Conservation (phyloP, 164 flowering plant species). For the Liquidambar formosana region DNA sequence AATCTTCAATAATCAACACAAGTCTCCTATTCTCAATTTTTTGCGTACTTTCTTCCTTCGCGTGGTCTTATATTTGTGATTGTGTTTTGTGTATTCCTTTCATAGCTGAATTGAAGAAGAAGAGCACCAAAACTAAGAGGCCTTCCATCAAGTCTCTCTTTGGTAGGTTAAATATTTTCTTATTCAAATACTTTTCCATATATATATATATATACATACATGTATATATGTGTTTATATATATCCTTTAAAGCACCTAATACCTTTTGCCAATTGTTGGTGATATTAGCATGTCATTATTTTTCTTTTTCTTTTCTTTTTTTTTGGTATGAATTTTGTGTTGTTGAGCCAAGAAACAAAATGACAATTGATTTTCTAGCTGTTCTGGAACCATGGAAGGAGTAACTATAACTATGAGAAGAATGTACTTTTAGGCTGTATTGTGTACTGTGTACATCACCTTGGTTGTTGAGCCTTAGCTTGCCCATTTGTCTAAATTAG, state of each 20-base stretch:
- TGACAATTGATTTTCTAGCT: too few species aligned
- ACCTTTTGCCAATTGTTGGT: not conserved
- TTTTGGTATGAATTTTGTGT: too few species aligned
- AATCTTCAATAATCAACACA: not conserved
- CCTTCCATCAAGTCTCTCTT: slow-evolving; percentile 88
- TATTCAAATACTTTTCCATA: not conserved
- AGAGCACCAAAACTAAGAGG: slow-evolving; percentile 65
- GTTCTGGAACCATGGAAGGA: too few species aligned
- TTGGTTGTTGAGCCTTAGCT: too few species aligned
- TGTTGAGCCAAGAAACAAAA: too few species aligned
- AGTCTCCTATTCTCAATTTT: not conserved
- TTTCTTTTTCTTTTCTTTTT: not conserved
- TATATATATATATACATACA: too few species aligned
- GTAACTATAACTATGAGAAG: too few species aligned
- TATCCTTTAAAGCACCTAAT: not conserved
- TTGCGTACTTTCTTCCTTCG: not conserved
- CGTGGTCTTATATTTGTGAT: slow-evolving; percentile 1
- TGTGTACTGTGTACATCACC: too few species aligned
- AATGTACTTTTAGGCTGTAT: too few species aligned
- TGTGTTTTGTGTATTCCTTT: slow-evolving; percentile 1
- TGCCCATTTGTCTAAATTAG: too few species aligned
- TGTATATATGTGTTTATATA: too few species aligned
- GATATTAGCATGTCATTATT: not conserved
- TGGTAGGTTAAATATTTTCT: slow-evolving; percentile 43
- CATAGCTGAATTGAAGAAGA: slow-evolving; percentile 91